phyloP scores from a whole-genome alignment of 768 basidiomycete species.

The Leccinellum rugosiceps region DNA sequence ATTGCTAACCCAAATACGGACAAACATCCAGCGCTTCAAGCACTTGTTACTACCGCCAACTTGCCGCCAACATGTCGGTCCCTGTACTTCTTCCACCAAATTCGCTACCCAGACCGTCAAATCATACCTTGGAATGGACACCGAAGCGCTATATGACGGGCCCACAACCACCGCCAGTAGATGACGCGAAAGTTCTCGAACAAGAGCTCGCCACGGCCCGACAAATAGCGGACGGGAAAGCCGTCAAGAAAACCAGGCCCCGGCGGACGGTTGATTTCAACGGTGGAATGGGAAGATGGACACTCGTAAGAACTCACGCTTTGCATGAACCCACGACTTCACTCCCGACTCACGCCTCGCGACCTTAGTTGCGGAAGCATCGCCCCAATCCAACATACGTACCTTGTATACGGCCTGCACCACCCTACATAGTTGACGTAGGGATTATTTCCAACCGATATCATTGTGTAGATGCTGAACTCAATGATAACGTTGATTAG shows the following conservation, averaged over 20 bases:
- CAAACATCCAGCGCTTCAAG: too few species aligned
- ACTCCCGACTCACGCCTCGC: neutral
- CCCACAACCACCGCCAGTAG: constrained; percentile 75
- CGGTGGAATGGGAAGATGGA: constrained; percentile 84
- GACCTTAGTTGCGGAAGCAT: constrained; percentile 62
- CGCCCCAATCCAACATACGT: constrained; percentile 77
- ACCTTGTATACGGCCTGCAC: constrained; percentile 76
- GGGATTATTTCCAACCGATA: constrained; percentile 27
- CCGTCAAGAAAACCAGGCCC: constrained; percentile 88
- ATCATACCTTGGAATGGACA: constrained; percentile 64
- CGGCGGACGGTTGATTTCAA: constrained; percentile 94
- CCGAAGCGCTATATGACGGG: constrained; percentile 65
- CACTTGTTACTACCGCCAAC: too few species aligned
- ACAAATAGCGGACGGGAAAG: constrained; percentile 73
- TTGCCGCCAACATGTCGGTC: constrained; percentile 29
- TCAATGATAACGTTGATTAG: constrained; percentile 42
- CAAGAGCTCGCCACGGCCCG: constrained; percentile 74
- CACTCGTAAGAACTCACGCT: constrained; percentile 53
- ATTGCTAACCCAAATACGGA: too few species aligned
- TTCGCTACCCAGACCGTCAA: constrained; percentile 35
- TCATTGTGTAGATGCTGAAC: constrained; percentile 21
- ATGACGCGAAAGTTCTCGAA: constrained; percentile 73
- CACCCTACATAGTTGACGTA: constrained; percentile 89
- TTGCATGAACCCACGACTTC: neutral
- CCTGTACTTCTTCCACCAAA: constrained; percentile 56